phyloP scores from a whole-genome alignment of 345 rosid species.

The Aquilaria sinensis region DNA sequence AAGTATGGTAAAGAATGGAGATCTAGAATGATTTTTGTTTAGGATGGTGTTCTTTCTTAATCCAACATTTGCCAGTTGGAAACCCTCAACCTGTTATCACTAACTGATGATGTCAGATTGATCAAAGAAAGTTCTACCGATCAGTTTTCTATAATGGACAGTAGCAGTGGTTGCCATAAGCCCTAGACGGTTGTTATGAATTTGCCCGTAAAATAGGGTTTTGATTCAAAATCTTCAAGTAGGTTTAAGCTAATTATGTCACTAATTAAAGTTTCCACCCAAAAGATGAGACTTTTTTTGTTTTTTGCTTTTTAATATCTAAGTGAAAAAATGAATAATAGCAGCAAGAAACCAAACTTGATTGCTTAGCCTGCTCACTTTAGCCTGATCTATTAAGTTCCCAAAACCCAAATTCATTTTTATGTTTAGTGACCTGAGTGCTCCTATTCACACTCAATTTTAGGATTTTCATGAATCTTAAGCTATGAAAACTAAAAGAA shows the following conservation, averaged over 20 bases:
- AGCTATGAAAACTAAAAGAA: no score
- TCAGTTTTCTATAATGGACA: constrained; percentile 50
- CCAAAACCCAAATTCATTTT: not conserved
- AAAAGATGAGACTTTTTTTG: constrained; percentile 11
- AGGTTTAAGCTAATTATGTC: constrained; percentile 17
- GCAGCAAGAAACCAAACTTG: constrained; percentile 22
- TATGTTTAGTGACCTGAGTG: constrained; percentile 3
- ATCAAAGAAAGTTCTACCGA: constrained; percentile 63
- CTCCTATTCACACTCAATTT: constrained; percentile 13
- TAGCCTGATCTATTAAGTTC: constrained; percentile 1
- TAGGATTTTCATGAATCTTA: constrained; percentile 5
- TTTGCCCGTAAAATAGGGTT: constrained; percentile 18
- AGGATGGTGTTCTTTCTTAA: constrained; percentile 72
- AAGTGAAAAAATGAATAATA: constrained; percentile 13
- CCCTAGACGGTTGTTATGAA: constrained; percentile 21
- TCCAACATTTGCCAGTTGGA: constrained; percentile 72
- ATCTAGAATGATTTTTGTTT: constrained; percentile 86
- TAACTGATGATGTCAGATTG: constrained; percentile 52
- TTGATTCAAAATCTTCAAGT: constrained; percentile 20
- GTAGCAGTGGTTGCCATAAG: constrained; percentile 50
- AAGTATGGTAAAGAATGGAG: constrained; percentile 86
- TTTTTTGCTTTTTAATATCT: constrained; percentile 18
- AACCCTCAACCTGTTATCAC: constrained; percentile 38
- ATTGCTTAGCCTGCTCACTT: constrained; percentile 20
- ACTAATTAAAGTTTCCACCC: constrained; percentile 13